phyloP scores from a whole-genome alignment of 1,284 basidiomycete genomes.

The Boletus mariae region DNA sequence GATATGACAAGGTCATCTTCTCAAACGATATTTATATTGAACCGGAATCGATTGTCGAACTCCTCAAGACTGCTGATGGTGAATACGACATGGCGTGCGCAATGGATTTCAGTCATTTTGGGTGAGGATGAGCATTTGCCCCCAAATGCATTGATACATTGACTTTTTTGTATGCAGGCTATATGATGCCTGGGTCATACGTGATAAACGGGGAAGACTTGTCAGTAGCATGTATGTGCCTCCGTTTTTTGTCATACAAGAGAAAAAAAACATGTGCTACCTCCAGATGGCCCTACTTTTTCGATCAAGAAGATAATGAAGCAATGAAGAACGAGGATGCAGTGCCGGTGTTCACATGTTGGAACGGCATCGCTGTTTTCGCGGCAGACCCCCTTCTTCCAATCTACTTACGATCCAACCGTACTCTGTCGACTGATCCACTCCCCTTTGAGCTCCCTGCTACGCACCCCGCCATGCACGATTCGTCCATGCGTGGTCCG shows the following conservation, averaged over 20 bases:
- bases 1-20: conserved; percentile 46
- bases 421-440: conserved; percentile 29
- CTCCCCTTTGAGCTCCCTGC: conserved; percentile 14
- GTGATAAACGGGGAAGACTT: conserved; percentile 19
- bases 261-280: background rate
- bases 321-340: conserved; percentile 40
- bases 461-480: conserved; percentile 15
- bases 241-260: background rate
- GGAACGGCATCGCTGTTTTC: conserved; percentile 59
- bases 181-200: conserved; percentile 27
- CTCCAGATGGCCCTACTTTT: conserved; percentile 50
- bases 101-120: conserved; percentile 45
- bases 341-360: conserved; percentile 53
- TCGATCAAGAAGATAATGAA: conserved; percentile 35
- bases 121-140: conserved; percentile 18
- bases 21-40: conserved; percentile 50
- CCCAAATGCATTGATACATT: background rate
- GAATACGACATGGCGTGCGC: conserved; percentile 55
- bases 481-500: conserved; percentile 13
- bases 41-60: conserved; percentile 43
- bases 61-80: conserved; percentile 45
- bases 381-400: conserved; percentile 44
- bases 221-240: conserved; percentile 15
- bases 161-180: conserved; percentile 5
- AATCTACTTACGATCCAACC: conserved; percentile 29